Evolutionary conservation across 257 asterid species (phyloP), one percentile per base, ranked within the genome.

Genomic region (Lycium barbarum): DNA sequence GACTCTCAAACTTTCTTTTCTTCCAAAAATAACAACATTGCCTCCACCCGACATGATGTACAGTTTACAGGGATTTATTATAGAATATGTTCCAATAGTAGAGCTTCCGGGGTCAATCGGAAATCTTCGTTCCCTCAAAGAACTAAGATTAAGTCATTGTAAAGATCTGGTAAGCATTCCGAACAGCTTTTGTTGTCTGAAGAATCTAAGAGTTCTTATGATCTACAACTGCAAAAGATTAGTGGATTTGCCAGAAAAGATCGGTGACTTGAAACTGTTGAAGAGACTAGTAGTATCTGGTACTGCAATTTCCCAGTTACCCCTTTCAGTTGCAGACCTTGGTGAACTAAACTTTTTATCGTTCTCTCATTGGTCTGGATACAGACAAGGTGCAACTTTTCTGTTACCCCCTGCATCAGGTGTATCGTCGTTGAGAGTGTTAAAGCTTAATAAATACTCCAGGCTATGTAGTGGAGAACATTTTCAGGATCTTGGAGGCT

Each of bases 161-260:
- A 40, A 80, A 80, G 54, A 80, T 59, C 84, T 80, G 36, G 73
- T 57, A 59, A 58, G 67, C 57, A 58, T 80, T 80, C 72, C 84
- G 1, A 80, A 10, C 45, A 62, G 57, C 73, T 80, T 59, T 36
- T 80, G 73, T 80, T n/a, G 72, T 58, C 73, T 81, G 58, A 81
- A 58, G 55, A 6, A 45, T 62, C 38, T 62, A 36, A 45, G 57
- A 38, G 43, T 45, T 61, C 40, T 80, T 80, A 26, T 57, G 20
- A 80, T 80, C 58, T n/a, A 45, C 61, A 40, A n/a, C 57, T 80
- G 84, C 72, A 62, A 80, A 18, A 47, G 61, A 62, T 22, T 58
- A 43, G 35, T 14, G 3, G 70, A 81, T 36, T 45, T 62, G 54
- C 73, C 70, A 59, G 72, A 80, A 22, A 62, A 58, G 54, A 80